Evolutionary conservation across 129 eudicot genomes (phyloP).

Genomic region (Chrysanthemum makinoi): DNA sequence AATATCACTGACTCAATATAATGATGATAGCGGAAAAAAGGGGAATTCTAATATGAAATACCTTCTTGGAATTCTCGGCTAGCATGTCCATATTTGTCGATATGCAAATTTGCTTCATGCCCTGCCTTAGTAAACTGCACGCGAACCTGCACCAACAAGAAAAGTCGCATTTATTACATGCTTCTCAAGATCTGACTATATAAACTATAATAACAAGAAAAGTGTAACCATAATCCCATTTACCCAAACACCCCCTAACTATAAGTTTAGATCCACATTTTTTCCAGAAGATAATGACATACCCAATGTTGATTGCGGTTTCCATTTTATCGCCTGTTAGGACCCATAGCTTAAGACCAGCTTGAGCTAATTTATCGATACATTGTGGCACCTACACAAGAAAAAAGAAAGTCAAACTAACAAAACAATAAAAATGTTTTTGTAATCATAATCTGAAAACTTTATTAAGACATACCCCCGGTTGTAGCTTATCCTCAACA

Average conservation of each 20-base stretch:
- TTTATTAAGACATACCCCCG: slow-evolving; percentile 55
- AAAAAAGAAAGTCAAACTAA: slow-evolving; percentile 2
- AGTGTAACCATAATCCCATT: background rate
- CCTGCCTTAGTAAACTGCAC: slow-evolving; percentile 95
- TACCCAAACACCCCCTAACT: background rate
- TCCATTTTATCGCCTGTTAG: slow-evolving; percentile 99
- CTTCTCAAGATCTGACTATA: background rate
- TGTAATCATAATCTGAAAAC: background rate
- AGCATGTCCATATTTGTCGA: slow-evolving; percentile 52
- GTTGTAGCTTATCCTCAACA: slow-evolving; percentile 93
- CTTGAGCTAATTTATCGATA: slow-evolving; percentile 97
- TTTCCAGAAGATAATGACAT: slow-evolving; percentile 24
- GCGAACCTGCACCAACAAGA: slow-evolving; percentile 56
- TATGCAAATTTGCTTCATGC: slow-evolving; percentile 93
- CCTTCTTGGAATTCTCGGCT: slow-evolving; percentile 60
- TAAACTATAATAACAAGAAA: background rate
- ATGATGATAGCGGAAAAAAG: background rate
- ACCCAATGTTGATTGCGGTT: slow-evolving; percentile 99
- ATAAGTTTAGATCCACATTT: slow-evolving; percentile 8
- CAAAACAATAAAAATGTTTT: background rate
- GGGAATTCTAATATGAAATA: slow-evolving; percentile 20
- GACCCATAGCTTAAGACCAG: slow-evolving; percentile 98
- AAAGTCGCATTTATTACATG: background rate
- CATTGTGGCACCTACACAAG: slow-evolving; percentile 87
- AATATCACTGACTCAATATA: background rate